Base-by-base conservation (phyloP, 345 rosid genomes). In the Erucastrum elatum region DNA sequence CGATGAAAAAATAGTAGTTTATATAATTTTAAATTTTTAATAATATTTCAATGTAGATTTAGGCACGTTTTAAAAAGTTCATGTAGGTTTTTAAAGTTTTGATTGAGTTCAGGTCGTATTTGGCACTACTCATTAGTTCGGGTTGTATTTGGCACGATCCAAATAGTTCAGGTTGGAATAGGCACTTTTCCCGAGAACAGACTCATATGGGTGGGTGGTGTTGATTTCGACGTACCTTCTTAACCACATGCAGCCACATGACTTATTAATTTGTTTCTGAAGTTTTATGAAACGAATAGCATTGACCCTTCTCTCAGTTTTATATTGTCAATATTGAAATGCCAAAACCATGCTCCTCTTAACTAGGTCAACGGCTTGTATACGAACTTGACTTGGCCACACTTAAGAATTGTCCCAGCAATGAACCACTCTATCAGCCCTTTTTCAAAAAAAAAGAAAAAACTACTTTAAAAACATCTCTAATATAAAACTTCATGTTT, bases 211-310 rank as follows among this genome's bases (percentile, higher is more conserved):
- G 35, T 76, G 70, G 58, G 35, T 76, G 70, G 58, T 62, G 71
- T 82, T 70, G 82, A 67, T 75, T 81, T 84, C 81, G 82, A 82
- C 75, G 84, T 81, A 75, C 72, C 64, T 84, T 72, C 82, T 75
- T 71, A 53, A 78, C 70, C 83, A 85, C 85, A 82, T 85, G 84
- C 85, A 78, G 51, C 81, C 86, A 81, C 87, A 72, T 84, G 83
- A 75, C 46, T 17, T 29, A n/a, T 39, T 7, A 70, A 64, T 27
- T 41, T 66, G 11, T 51, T 46, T 70, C 33, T 31, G 0, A 77
- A 70, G 80, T 63, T 71, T 64, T 56, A 71, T 56, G 29, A 71
- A 71, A 34, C 77, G 37, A 56, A 41, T 78, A 55, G 71, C 81
- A 72, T 65, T 65, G 39, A 67, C 56, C 21, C 21, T 21, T 21